Evolutionary conservation across 768 basidiomycete genomes (phyloP), one percentile per base, ranked within the genome.

Genomic region (Amanita jacksonii): DNA sequence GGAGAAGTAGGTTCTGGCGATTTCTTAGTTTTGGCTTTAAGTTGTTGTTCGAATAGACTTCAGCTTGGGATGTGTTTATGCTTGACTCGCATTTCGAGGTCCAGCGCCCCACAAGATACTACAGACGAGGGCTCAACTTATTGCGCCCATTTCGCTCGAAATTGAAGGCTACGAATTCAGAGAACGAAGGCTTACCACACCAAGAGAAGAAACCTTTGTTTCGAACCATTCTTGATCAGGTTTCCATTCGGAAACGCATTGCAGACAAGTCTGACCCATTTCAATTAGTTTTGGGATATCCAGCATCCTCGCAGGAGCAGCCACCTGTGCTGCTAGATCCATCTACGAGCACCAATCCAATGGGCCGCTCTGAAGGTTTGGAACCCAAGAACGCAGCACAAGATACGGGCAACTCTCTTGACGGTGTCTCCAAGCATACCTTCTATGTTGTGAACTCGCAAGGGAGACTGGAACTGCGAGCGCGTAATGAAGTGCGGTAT

Each of bases 401-500:
- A 19, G 20, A 56, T 56, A 41, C 53, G 52, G 40, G 46, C 46
- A 15, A 46, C 49, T n/a, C 54, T 62, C 1, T 68, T 68, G n/a
- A n/a, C 28, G 81, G 87, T 46, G 83, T 91, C 4, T 88, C 85
- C 31, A 89, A 86, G 52, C 94, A 98, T 62, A 94, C 89, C 1
- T 98, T 98, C 62, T 96, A 87, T 54, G 76, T 99, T 47, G 72
- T 81, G 49, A 97, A 96, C 57, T 82, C 89, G 6, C 94, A 99
- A 62, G 80, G 85, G 73, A 74, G 77, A 43, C 62, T 98, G 51
- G 92, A 93, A 61, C 59, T 97, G 10, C 79, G 77, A 47, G 91
- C 96, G 6, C 81, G 79, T 57, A 94, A 84, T 57, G 88, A 96
- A 66, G 88, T 85, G 35, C 38, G 69, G 38, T 40, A 16, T 7